Base-by-base conservation (phyloP, 2,329 filamentous ascomycete genomes). In the Colletotrichum gigasporum region DNA sequence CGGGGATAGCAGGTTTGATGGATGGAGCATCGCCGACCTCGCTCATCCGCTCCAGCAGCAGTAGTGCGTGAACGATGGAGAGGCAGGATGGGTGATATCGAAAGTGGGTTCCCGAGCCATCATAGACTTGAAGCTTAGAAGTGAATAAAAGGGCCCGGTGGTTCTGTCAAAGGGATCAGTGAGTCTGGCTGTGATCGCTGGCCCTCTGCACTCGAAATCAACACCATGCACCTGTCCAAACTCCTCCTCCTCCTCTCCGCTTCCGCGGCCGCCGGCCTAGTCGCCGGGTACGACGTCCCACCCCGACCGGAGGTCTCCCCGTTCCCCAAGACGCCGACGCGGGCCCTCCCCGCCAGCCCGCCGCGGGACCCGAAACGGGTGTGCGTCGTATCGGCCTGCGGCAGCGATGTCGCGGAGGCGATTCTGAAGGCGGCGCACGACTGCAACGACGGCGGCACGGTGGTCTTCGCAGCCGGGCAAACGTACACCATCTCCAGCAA, bases 371-470 rank as follows among this genome's bases (percentile, higher is more conserved):
- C 34, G 22, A 10, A n/a, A n/a, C n/a, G n/a, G 16, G 26, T 32
- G 7, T 32, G 47, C 47, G 16, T 32, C 9, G 47, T 51, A 0
- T 24, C 14, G 3, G 18, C 42, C 16, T 16, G n/a, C n/a, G n/a
- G 10, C 10, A 22, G 34, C 32, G 50, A 53, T 11, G 16, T 34
- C 52, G 73, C 75, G 0, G 67, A 76, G 0, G 80, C 82, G 55
- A 84, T 90, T 60, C 69, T 89, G 5, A 73, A 79, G 1, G 86
- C 87, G 0, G 74, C 90, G 50, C 76, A 87, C 39, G 70, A 80
- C 58, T 91, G 88, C 74, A 90, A 90, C 69, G 75, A 87, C 59
- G 88, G 87, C 5, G 89, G 89, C 5, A 85, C 84, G 6, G 84
- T 90, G 2, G 78, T 90, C 2, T 85, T 91, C 39, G 28, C 12